Evolutionary conservation across 179 eudicot species (phyloP).

Genomic region (Silene coronaria): DNA sequence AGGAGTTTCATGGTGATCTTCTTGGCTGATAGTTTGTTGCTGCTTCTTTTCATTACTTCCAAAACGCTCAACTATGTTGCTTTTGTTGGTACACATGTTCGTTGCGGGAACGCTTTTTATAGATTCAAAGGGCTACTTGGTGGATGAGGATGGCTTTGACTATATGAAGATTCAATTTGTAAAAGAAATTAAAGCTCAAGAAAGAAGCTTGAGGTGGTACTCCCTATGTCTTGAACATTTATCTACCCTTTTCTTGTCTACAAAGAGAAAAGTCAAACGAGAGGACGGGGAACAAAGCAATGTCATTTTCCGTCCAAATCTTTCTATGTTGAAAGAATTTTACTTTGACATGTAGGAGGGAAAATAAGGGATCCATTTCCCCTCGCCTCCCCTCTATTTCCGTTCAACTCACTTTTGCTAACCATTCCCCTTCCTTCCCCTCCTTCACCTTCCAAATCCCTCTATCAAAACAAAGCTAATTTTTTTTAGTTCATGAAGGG

Average conservation of each 20-base stretch:
- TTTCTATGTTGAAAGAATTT: no score
- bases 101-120: slow-evolving; percentile 20
- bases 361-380: no score
- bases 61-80: neutral
- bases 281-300: neutral
- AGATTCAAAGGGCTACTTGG: slow-evolving; percentile 95
- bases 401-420: neutral
- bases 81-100: slow-evolving; percentile 7
- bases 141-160: slow-evolving; percentile 92
- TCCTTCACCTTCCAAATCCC: neutral
- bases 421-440: neutral
- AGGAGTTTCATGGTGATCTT: neutral
- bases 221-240: slow-evolving; percentile 5
- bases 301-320: no score
- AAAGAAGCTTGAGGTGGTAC: slow-evolving; percentile 75
- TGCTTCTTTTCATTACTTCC: neutral
- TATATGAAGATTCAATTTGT: slow-evolving; percentile 67
- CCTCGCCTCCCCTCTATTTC: neutral
- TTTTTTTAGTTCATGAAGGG: neutral
- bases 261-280: neutral
- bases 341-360: no score
- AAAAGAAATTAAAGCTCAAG: slow-evolving; percentile 76
- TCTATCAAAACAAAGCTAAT: neutral
- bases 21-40: neutral
- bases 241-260: neutral